Percentiles rank a stretch among this genome's conserved stretches.
Conservation (phyloP, 1,139 yeast species). For the Geotrichum fermentans region DNA sequence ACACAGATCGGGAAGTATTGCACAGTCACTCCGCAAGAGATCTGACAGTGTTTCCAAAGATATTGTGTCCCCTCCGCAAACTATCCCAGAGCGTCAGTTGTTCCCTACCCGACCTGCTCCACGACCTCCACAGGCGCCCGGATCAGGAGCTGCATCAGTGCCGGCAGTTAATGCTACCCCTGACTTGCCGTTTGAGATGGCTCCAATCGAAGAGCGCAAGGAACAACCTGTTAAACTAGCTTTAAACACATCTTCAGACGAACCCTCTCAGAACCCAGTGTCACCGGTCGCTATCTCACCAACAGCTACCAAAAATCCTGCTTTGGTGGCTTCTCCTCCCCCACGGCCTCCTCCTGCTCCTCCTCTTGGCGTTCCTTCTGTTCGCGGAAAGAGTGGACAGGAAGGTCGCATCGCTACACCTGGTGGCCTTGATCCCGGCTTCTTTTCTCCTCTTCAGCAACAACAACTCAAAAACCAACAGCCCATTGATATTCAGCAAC, state of each 20-base stretch:
- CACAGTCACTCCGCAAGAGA: conserved; percentile 18
- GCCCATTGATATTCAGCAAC: conserved; percentile 8
- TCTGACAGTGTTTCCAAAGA: conserved; percentile 18
- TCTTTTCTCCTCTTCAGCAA: conserved; percentile 20
- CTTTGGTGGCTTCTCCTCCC: conserved; percentile 33
- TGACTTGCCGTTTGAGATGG: conserved; percentile 1
- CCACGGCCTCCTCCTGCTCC: conserved; percentile 43
- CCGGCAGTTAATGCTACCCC: conserved; percentile 3
- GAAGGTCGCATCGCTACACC: conserved; percentile 14
- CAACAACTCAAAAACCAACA: conserved; percentile 16
- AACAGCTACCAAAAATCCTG: neutral
- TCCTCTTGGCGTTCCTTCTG: conserved; percentile 39
- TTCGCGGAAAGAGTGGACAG: conserved; percentile 24
- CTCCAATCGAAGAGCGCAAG: conserved; percentile 4
- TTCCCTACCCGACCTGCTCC: conserved; percentile 71
- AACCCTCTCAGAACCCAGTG: neutral
- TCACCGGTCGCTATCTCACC: conserved; percentile 11
- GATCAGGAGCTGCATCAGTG: neutral
- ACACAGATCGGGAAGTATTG: conserved; percentile 18
- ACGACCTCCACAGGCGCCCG: conserved; percentile 39
- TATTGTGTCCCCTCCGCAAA: conserved; percentile 14
- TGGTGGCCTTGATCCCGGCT: conserved; percentile 15
- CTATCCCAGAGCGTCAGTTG: conserved; percentile 35
- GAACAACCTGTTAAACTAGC: conserved; percentile 11
- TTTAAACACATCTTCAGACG: conserved; percentile 7